Conservation (phyloP, 2,329 filamentous ascomycete species). For the Lasiodiplodia sp. region DNA sequence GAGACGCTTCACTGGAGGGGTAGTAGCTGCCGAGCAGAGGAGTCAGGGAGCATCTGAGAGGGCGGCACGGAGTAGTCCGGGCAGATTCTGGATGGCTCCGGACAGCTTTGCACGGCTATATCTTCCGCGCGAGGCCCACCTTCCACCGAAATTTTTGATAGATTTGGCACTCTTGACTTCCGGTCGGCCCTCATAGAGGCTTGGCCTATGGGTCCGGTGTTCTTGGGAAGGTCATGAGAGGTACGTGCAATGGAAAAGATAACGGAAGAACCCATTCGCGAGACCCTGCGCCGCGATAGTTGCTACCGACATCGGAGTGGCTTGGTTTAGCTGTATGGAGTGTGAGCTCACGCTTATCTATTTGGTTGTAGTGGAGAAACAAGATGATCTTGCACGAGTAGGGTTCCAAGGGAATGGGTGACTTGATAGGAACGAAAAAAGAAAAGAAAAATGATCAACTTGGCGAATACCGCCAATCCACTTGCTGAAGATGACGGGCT, state of each 20-base stretch:
- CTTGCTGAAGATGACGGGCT: no score
- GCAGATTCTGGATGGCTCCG: slow-evolving; percentile 1
- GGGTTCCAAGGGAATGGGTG: neutral
- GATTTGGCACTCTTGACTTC: neutral
- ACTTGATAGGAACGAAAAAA: neutral
- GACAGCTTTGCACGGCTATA: neutral
- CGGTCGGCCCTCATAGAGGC: neutral
- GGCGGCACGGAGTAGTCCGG: slow-evolving; percentile 3
- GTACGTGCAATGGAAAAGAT: neutral
- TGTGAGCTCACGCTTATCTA: neutral
- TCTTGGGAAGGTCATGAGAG: neutral
- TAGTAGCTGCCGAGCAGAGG: neutral
- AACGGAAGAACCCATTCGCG: neutral
- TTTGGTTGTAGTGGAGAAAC: neutral
- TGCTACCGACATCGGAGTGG: neutral
- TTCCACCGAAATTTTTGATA: neutral
- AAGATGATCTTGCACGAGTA: neutral
- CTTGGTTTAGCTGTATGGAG: no score
- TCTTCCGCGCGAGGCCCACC: slow-evolving; percentile 3
- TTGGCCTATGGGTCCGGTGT: neutral
- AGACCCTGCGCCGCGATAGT: neutral
- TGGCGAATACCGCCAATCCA: no score
- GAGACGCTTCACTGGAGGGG: neutral
- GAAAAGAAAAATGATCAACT: no score
- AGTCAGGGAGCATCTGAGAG: neutral